Percentiles rank a stretch among this genome's conserved stretches.
Conservation (phyloP, 106 monocot genomes). For the Agapanthus africanus region DNA sequence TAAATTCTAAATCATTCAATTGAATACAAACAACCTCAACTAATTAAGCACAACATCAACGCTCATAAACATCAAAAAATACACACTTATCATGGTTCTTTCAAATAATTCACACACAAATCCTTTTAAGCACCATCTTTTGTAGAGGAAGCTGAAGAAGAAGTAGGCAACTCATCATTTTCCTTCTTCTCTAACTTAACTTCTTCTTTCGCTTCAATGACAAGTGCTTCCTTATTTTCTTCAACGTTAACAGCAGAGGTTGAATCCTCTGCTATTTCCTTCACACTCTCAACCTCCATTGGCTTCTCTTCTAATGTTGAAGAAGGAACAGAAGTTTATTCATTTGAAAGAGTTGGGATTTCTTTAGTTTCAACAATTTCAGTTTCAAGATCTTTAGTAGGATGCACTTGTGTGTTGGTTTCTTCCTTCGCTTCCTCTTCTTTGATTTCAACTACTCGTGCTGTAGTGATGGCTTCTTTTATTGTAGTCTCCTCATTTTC, state of each 20-base stretch:
- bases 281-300: neutral
- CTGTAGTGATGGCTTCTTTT: neutral
- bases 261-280: neutral
- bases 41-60: no score
- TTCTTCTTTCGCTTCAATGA: neutral
- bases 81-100: no score
- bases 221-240: neutral
- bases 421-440: neutral
- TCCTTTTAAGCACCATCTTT: no score
- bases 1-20: no score
- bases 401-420: neutral
- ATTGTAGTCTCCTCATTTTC: neutral
- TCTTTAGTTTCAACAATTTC: neutral
- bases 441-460: no score
- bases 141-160: no score
- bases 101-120: no score
- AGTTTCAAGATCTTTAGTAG: neutral
- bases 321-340: neutral
- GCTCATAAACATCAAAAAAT: no score
- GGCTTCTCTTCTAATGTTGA: neutral
- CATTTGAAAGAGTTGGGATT: neutral
- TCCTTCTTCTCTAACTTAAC: neutral
- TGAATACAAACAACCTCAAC: no score
- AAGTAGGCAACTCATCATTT: neutral
- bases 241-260: neutral